phyloP scores from a whole-genome alignment of 2,329 filamentous ascomycete genomes.

The Epichloe hybrida region DNA sequence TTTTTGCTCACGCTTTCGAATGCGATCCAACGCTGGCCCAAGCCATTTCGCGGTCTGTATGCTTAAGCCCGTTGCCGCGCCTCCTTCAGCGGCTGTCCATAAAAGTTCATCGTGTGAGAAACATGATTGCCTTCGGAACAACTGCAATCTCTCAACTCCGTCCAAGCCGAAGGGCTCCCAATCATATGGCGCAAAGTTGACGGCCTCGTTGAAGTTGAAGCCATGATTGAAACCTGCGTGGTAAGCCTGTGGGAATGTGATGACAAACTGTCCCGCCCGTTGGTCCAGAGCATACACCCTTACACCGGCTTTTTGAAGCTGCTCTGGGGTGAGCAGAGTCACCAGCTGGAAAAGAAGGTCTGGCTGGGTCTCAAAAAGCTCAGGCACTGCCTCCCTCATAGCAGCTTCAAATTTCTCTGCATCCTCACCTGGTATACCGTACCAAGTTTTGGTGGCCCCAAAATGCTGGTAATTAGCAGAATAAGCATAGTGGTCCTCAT shows the following conservation, averaged over 20 bases:
- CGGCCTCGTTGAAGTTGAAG: slow-evolving; percentile 98
- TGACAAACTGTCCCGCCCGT: slow-evolving; percentile 85
- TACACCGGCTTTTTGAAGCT: slow-evolving; percentile 84
- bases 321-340: slow-evolving; percentile 87
- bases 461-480: slow-evolving; percentile 98
- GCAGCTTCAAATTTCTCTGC: slow-evolving; percentile 90
- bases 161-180: slow-evolving; percentile 88
- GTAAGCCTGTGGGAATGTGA: slow-evolving; percentile 94
- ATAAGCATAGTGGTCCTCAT: slow-evolving; percentile 95
- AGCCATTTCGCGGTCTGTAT: slow-evolving; percentile 96
- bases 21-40: slow-evolving; percentile 69
- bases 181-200: slow-evolving; percentile 90
- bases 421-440: slow-evolving; percentile 88
- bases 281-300: slow-evolving; percentile 93
- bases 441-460: slow-evolving; percentile 97
- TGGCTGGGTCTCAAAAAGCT: slow-evolving; percentile 92
- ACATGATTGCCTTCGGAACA: slow-evolving; percentile 83
- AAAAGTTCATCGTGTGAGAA: slow-evolving; percentile 95
- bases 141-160: slow-evolving; percentile 73
- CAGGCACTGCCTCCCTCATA: slow-evolving; percentile 89
- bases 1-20: slow-evolving; percentile 57
- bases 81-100: slow-evolving; percentile 74
- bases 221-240: slow-evolving; percentile 97
- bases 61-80: slow-evolving; percentile 46
- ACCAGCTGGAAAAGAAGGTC: slow-evolving; percentile 94